Percentiles rank a stretch among this genome's conserved stretches.
Conservation (phyloP, 1,284 basidiomycete genomes). For the Schizophyllum commune region DNA sequence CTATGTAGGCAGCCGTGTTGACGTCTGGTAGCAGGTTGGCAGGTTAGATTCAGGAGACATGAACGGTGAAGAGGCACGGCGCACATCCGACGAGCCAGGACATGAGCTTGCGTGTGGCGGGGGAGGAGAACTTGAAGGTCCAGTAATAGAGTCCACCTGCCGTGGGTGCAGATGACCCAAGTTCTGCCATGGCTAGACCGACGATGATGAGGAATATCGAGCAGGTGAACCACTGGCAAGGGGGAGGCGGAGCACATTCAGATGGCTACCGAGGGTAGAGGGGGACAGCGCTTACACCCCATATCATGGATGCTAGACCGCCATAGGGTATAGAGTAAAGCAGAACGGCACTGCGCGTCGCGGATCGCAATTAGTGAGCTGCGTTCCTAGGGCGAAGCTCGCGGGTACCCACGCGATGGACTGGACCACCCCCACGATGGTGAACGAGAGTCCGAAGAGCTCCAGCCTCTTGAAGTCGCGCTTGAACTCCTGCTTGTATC, state of each 20-base stretch:
- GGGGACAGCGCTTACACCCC: slow-evolving; percentile 7
- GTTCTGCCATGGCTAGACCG: slow-evolving; percentile 16
- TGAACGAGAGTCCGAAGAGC: slow-evolving; percentile 17
- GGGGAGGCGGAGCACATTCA: neutral
- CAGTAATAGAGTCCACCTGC: slow-evolving; percentile 18
- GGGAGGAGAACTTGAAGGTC: slow-evolving; percentile 18
- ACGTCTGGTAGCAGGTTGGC: slow-evolving; percentile 36
- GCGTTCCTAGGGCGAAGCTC: neutral
- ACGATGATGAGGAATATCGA: slow-evolving; percentile 14
- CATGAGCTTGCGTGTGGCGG: slow-evolving; percentile 15
- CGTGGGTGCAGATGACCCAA: slow-evolving; percentile 17
- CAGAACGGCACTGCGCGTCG: neutral
- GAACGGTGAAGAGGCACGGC: neutral
- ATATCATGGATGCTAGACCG: slow-evolving; percentile 15
- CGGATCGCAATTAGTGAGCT: neutral
- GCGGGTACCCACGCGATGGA: slow-evolving; percentile 15
- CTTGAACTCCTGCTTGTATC: slow-evolving; percentile 47
- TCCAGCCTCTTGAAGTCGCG: slow-evolving; percentile 20
- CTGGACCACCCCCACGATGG: slow-evolving; percentile 18
- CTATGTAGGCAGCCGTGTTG: slow-evolving; percentile 65
- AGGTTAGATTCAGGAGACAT: neutral
- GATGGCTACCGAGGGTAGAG: neutral
- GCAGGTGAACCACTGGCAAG: slow-evolving; percentile 13
- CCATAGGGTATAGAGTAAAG: slow-evolving; percentile 15
- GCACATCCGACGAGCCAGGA: slow-evolving; percentile 19